Conservation (phyloP, 2,329 filamentous ascomycete species). For the Pseudovirgaria hyperparasitica region DNA sequence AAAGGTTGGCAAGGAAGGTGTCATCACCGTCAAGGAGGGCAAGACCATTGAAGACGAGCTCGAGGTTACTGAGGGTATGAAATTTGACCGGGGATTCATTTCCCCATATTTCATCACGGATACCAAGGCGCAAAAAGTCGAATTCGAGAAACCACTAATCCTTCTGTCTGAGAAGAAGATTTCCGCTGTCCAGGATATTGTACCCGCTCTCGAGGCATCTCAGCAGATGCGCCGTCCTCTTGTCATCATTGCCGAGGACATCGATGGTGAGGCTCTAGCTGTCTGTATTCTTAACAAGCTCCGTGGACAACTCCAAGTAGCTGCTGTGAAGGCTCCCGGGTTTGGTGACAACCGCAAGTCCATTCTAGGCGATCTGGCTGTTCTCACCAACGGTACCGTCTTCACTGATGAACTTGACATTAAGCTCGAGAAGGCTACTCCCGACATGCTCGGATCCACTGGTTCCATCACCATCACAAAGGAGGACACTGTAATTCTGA, state of each 20-base stretch:
- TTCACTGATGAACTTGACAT: conserved; percentile 98
- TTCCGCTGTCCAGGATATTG: conserved; percentile 96
- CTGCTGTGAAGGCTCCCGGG: conserved; percentile 95
- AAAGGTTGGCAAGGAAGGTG: conserved; percentile 99
- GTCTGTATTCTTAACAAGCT: conserved; percentile 99
- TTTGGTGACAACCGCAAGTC: conserved; percentile 99
- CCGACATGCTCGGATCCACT: conserved; percentile 91
- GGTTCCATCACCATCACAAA: conserved; percentile 99
- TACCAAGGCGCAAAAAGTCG: conserved; percentile 94
- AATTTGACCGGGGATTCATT: conserved; percentile 97
- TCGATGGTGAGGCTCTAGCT: conserved; percentile 94
- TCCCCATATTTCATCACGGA: conserved; percentile 99
- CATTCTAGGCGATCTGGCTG: conserved; percentile 90
- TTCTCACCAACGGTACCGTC: conserved; percentile 92
- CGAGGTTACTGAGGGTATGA: conserved; percentile 98
- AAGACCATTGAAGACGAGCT: conserved; percentile 98
- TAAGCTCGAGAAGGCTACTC: conserved; percentile 96
- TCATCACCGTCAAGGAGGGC: conserved; percentile 99
- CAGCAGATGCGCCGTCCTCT: conserved; percentile 90
- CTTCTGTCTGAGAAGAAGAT: conserved; percentile 99
- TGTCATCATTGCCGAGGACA: conserved; percentile 97
- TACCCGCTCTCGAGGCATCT: conserved; percentile 92
- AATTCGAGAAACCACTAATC: conserved; percentile 98
- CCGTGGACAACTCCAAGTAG: conserved; percentile 96
- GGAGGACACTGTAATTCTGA: conserved; percentile 98